Base-by-base conservation (phyloP, 129 eudicot species). In the Arctium lappa region DNA sequence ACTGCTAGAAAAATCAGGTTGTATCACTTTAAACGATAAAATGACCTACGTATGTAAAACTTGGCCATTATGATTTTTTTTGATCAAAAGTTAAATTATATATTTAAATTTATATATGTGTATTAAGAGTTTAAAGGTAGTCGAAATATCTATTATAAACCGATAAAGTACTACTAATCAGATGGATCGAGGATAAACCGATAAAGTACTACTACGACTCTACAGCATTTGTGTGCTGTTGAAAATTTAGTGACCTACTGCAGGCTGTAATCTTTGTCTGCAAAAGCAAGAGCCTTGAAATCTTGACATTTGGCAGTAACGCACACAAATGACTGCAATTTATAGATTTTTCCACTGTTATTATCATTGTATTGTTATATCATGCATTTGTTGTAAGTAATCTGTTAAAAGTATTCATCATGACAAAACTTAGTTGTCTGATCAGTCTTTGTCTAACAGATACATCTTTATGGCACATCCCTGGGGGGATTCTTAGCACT, bases 401-500 rank as follows among this genome's bases (percentile, higher is more conserved):
- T 78, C 12, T 78, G 27, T 78, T 65, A 62, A 37, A 22, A 36
- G 73, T 80, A 6, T 48, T 85, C 76, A 80, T 53, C 33, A 71
- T 46, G 29, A 15, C 5, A 8, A 66, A 66, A 66, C 71, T 32
- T 77, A 37, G 70, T 53, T 44, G 37, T 36, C 82, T 69, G 53
- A 73, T 82, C 22, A 42, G 73, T 85, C 27, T 69, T 33, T 86
- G 36, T 75, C 15, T 74, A 70, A 76, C 91, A 95, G 99, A 82
- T 95, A 81, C 99, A 95, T 90, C 97, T 95, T 38, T 95, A 93
- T 79, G 99, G 99, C 5, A 93, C 99, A 66, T 89, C 98, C 30
- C 97, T 95, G 71, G 99, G 99, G 56, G 99, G 99, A 18, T 95
- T 95, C 86, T 88, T 95, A 80, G 99, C 99, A 37, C 95, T 93